A percentile compares a stretch with the other conserved stretches of the same genome.
These are phyloP conservation scores for Terana coerulea DNA, from an alignment of 768 basidiomycete genomes.

Conservation along the genomic window DNA sequence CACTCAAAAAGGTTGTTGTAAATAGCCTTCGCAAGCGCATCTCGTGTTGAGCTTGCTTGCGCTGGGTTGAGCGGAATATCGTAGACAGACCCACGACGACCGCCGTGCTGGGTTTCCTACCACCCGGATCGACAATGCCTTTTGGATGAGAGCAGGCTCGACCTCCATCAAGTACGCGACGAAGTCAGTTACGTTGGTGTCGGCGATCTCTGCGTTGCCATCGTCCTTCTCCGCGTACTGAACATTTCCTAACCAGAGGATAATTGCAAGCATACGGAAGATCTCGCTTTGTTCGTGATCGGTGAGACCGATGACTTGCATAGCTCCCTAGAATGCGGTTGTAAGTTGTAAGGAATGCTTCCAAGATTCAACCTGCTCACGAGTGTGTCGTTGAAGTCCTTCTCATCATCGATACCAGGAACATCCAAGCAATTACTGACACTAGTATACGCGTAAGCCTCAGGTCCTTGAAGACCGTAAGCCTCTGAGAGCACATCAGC, in stretches of 20 bases:
- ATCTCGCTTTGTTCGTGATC: slow-evolving; percentile 86
- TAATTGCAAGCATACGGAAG: slow-evolving; percentile 84
- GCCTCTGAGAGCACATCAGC: slow-evolving; percentile 53
- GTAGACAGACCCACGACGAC: slow-evolving; percentile 92
- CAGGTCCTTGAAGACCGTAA: slow-evolving; percentile 94
- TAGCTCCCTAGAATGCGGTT: slow-evolving; percentile 62
- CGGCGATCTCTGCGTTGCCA: slow-evolving; percentile 78
- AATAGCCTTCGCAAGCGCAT: slow-evolving; percentile 92
- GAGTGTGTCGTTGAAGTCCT: slow-evolving; percentile 86
- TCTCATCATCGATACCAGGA: slow-evolving; percentile 81
- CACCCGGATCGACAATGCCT: slow-evolving; percentile 78
- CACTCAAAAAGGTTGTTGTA: slow-evolving; percentile 99
- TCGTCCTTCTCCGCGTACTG: slow-evolving; percentile 87
- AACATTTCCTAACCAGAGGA: slow-evolving; percentile 96
- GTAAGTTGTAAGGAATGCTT: neutral
- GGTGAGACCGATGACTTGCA: slow-evolving; percentile 89
- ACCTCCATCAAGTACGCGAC: slow-evolving; percentile 92
- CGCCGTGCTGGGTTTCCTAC: slow-evolving; percentile 93
- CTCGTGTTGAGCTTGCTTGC: slow-evolving; percentile 84
- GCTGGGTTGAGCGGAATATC: slow-evolving; percentile 93
- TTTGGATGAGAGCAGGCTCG: slow-evolving; percentile 75
- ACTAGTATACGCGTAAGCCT: slow-evolving; percentile 92
- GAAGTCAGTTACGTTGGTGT: slow-evolving; percentile 91
- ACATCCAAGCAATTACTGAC: slow-evolving; percentile 91
- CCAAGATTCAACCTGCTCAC: slow-evolving; percentile 41